Evolutionary conservation across 2,329 filamentous ascomycete genomes (phyloP), one percentile per base, ranked within the genome.

Genomic region (Tolypocladium tropicale): DNA sequence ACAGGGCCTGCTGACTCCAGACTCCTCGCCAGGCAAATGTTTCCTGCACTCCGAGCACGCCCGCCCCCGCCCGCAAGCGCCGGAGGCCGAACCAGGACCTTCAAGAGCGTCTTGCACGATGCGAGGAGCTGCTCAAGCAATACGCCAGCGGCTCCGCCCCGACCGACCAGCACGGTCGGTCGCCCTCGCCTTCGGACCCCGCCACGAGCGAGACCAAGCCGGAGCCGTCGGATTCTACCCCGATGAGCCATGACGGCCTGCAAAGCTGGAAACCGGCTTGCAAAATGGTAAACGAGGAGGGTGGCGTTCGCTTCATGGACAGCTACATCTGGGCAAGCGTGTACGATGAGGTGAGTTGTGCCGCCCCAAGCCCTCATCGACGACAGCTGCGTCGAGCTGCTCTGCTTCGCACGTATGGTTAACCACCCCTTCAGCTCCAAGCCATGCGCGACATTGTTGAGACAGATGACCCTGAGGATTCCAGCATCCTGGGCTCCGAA

Each of bases 361-460:
- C 7, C 46, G 9, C 28, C n/a, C 6, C 1, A 32, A 49, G 46
- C 7, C 2, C 46, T 16, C 16, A n/a, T 30, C 16, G 46, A 16
- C 18, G 25, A 25, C 16, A 28, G 25, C 43, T n/a, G 25, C 18
- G 16, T 32, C 28, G 9, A 21, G 28, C 28, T 4, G 18, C 16
- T 5, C 28, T 18, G 6, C 10, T 18, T 32, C 28, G 28, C 4
- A 1, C 6, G 28, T 32, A 23, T 25, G 30, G 28, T 51, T 56
- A 43, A 56, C 49, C 25, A 11, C 32, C 2, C 37, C 6, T 9
- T 12, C 58, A 83, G 80, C 71, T 84, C 39, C 74, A 77, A 63
- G 80, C 78, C 21, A 84, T 84, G 80, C 76, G 78, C 58, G 75
- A 80, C 60, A 82, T 84, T 55, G 68, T 84, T 55, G 80, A 83